A percentile compares a stretch with the other conserved stretches of the same genome.
Evolutionary conservation across 2,329 filamentous ascomycete genomes (phyloP).

Genomic region (Colletotrichum liaoningense): DNA sequence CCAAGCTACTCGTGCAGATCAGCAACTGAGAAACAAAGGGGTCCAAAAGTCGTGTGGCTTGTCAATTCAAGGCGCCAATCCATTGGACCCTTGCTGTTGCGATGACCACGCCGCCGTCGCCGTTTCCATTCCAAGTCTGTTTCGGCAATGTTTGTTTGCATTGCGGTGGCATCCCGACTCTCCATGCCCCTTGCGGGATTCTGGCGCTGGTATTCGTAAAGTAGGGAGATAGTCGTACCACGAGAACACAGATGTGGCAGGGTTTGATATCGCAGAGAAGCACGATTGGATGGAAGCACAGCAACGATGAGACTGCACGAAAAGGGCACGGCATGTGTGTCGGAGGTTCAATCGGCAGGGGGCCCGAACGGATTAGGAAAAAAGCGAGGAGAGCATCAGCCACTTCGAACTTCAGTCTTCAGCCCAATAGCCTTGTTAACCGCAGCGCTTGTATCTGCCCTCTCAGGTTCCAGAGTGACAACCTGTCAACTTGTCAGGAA

Average conservation of each 20-base stretch:
- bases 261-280: neutral
- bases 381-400: neutral
- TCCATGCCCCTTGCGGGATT: neutral
- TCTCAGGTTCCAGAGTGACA: neutral
- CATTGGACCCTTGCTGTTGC: neutral
- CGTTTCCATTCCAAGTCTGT: neutral
- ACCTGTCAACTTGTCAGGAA: no score
- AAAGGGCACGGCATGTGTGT: neutral
- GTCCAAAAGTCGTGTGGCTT: slow-evolving; percentile 1
- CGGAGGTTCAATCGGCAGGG: neutral
- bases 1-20: neutral
- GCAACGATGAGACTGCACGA: neutral
- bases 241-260: neutral
- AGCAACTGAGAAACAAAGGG: slow-evolving; percentile 16
- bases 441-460: neutral
- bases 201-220: neutral
- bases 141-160: neutral
- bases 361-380: neutral
- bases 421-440: neutral
- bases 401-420: neutral
- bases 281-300: neutral
- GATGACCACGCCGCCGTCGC: no score
- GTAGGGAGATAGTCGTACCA: neutral
- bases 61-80: neutral
- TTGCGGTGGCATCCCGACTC: neutral